Evolutionary conservation across 441 rosid species (phyloP).

Genomic region (Populus hybrid): DNA sequence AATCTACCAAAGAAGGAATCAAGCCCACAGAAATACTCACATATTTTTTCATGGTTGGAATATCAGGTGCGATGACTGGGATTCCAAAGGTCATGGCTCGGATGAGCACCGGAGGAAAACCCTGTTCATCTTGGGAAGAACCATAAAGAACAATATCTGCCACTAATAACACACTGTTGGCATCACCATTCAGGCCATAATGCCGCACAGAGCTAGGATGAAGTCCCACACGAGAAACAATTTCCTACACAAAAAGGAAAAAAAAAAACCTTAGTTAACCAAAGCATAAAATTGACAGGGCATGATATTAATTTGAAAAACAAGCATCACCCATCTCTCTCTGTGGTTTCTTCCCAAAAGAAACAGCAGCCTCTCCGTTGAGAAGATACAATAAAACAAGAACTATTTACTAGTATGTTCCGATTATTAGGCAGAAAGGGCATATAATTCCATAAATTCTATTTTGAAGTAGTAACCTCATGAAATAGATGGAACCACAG

Average conservation of each 20-base stretch:
- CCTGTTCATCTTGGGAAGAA: constrained; percentile 95
- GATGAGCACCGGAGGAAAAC: constrained; percentile 74
- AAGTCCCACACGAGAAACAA: constrained; percentile 79
- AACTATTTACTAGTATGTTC: background rate
- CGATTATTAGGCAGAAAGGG: background rate
- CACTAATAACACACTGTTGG: constrained; percentile 64
- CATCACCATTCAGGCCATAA: constrained; percentile 78
- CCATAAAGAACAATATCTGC: constrained; percentile 90
- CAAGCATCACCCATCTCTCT: background rate
- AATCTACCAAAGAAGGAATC: constrained; percentile 20
- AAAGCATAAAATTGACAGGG: constrained; percentile 3
- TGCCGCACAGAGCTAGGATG: constrained; percentile 59
- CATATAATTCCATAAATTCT: background rate
- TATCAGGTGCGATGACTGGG: constrained; percentile 75
- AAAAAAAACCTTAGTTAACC: constrained; percentile 2
- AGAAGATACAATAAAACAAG: background rate
- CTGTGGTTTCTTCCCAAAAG: background rate
- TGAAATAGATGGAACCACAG: background rate
- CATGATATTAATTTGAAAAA: constrained; percentile 5
- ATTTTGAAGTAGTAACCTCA: background rate
- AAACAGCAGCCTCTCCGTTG: background rate
- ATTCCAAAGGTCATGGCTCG: constrained; percentile 93
- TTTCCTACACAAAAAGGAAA: constrained; percentile 45
- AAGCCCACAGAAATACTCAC: constrained; percentile 40
- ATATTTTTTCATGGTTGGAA: constrained; percentile 72